Percentiles rank a stretch among this genome's conserved stretches.
Evolutionary conservation across 2,329 filamentous ascomycete genomes (phyloP).

Genomic region (Fonsecaea multimorphosa): DNA sequence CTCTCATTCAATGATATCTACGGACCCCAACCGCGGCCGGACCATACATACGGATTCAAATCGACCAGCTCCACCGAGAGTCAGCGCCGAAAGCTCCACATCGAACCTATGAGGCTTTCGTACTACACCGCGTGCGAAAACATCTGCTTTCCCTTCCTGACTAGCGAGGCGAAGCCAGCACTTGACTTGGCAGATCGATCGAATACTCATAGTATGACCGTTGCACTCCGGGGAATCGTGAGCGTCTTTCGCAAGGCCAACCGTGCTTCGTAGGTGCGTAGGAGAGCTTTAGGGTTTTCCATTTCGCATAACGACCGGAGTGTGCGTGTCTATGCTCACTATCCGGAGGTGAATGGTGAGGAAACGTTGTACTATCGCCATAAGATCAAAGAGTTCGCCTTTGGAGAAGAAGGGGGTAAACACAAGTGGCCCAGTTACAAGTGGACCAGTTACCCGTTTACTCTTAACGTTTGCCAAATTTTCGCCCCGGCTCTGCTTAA

Average conservation of each 20-base stretch:
- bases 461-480: conserved; percentile 45
- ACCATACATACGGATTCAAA: conserved; percentile 45
- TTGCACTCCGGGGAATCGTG: conserved; percentile 46
- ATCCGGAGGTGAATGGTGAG: conserved; percentile 25
- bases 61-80: conserved; percentile 50
- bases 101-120: conserved; percentile 18
- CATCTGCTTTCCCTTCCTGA: conserved; percentile 60
- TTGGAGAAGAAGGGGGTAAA: conserved; percentile 46
- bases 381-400: conserved; percentile 44
- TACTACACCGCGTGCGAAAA: conserved; percentile 25
- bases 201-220: conserved; percentile 41
- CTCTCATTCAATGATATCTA: too few species aligned
- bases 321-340: conserved; percentile 22
- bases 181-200: conserved; percentile 43
- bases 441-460: conserved; percentile 47
- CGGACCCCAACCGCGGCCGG: conserved; percentile 43
- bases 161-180: conserved; percentile 54
- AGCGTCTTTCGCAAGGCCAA: conserved; percentile 44
- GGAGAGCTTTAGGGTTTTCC: conserved; percentile 26
- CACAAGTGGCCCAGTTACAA: conserved; percentile 47
- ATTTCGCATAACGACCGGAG: conserved; percentile 24
- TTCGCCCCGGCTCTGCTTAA: conserved; percentile 33
- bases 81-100: conserved; percentile 51
- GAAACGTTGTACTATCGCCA: conserved; percentile 37
- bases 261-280: not conserved